A percentile compares a stretch with the other conserved stretches of the same genome.
Conservation (phyloP, 31 red algal species). For the Odonthalia washingtoniensis region DNA sequence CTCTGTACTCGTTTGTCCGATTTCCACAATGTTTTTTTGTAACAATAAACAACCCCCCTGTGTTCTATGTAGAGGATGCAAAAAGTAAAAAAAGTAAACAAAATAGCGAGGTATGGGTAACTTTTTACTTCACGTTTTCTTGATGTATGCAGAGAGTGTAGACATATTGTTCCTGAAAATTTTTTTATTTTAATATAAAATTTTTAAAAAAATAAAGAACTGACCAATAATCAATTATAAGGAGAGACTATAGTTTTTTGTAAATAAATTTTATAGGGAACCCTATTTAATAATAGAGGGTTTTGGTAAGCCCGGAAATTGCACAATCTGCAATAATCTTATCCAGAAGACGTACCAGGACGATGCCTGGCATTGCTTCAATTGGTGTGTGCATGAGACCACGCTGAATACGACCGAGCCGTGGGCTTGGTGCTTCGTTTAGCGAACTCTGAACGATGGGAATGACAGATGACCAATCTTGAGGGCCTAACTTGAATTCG, state of each 20-base stretch:
- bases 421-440: conserved; percentile 24
- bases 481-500: neutral
- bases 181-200: too few relatives aligned
- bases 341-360: too few relatives aligned
- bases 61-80: neutral
- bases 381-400: neutral
- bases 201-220: too few relatives aligned
- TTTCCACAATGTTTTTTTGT: too few relatives aligned
- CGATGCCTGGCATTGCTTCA: too few relatives aligned
- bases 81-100: neutral
- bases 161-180: too few relatives aligned
- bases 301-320: too few relatives aligned
- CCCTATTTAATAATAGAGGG: too few relatives aligned
- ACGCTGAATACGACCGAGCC: neutral
- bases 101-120: neutral
- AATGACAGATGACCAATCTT: conserved; percentile 32
- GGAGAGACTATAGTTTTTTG: too few relatives aligned
- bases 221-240: too few relatives aligned
- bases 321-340: too few relatives aligned
- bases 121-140: neutral
- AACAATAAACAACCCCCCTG: neutral
- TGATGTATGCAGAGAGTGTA: conserved; percentile 3
- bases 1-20: neutral
- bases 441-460: neutral
- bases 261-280: too few relatives aligned